Evolutionary conservation across 768 basidiomycete genomes (phyloP), one percentile per base, ranked within the genome.

Genomic region (Nevesoporus exiguus): DNA sequence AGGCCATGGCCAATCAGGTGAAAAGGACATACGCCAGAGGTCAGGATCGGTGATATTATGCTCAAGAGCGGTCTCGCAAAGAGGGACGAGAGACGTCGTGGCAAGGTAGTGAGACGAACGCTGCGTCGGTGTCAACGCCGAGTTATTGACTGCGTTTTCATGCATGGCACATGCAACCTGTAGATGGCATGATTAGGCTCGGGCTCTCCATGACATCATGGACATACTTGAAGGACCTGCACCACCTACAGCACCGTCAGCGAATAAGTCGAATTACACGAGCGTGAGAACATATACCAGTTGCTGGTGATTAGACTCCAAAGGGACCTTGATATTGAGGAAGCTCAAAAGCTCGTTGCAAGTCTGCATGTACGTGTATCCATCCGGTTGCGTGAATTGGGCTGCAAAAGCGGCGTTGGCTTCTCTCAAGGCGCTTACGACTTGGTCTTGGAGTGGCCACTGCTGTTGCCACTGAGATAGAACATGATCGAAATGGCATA

Each of bases 141-240:
- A 21, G 22, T 61, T 59, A 2, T 52, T 65, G 48, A 65, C 13
- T 13, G 60, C 63, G n/a, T 48, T 65, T 55, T 67, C 57, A 8
- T 65, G 65, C 65, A 66, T 52, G 5, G 62, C 62, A 34, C 52
- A 55, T 3, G 65, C 64, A 34, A 65, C 24, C 64, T 66, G 47
- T 33, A 41, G 6, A 21, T 19, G 37, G 19, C 15, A 11, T 49
- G 13, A 39, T 59, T 21, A 61, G 45, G 34, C 7, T 42, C 14
- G 10, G 10, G 17, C 33, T 27, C 36, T 29, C 39, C 7, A 19
- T 17, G 21, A n/a, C 19, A 17, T 14, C 9, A 45, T 7, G 4
- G 27, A 37, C 57, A 21, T 51, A 63, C 66, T 49, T 68, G 61
- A 27, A 68, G 53, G 9, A 43, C 48, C 14, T 63, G 43, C 13